Evolutionary conservation across 495 filamentous ascomycete species (phyloP), one percentile per base, ranked within the genome.

Genomic region (Melanomma pulvis-pyrius): DNA sequence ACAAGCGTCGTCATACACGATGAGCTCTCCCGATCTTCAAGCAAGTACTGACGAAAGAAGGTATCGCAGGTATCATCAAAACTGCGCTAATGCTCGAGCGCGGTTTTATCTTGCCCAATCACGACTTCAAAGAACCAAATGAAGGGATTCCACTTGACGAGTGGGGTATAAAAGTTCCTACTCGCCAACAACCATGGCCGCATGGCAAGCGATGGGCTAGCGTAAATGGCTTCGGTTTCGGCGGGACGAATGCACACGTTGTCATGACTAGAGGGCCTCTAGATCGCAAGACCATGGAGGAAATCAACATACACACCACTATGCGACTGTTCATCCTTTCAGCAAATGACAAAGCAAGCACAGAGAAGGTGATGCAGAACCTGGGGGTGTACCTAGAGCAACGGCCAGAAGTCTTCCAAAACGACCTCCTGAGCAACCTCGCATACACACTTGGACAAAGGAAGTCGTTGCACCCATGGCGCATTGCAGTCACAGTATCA

Each of bases 151-250:
- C 21, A 34, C 12, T 34, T 52, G 49, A 52, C 3, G 12, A 25
- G 7, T 30, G 13, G 15, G n/a, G 9, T 7, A 9, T 36, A 26
- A 32, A 55, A 26, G 21, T 55, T 34, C 59, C 65, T 39, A 5
- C 1, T 11, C 13, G 22, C 36, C 51, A 7, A 55, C 66, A 22
- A 22, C 30, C 32, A 22, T 54, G 39, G 52, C 49, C 44, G 7
- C 8, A 17, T 6, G 69, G 69, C 0, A 19, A 21, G 28, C 34
- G 22, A 17, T n/a, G 76, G 1, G 73, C 70, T 2, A 75, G 70
- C 1, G 36, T 78, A 12, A 77, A 74, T 30, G 74, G 70, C 0
- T 80, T 80, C 58, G 78, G 78, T 0, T 78, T 74, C 44, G 80
- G 80, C 7, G 69, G 72, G 22, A 48, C 69, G 1, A 72, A 74